Evolutionary conservation across 2,329 filamentous ascomycete genomes (phyloP).

Genomic region (Penicillium nordicum): DNA sequence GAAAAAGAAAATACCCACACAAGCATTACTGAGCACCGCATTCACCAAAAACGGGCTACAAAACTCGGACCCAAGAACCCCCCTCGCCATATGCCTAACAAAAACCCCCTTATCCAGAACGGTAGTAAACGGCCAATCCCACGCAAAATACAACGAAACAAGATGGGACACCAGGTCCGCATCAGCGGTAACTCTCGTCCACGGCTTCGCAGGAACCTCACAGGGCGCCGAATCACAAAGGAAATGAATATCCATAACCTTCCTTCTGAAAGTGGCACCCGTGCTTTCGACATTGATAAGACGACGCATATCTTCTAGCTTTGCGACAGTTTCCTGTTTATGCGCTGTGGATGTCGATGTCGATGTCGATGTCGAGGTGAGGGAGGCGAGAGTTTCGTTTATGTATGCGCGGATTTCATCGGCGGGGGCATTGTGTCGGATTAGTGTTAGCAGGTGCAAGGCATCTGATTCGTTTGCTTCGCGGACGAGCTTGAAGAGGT

Average conservation of each 20-base stretch:
- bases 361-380: not conserved
- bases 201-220: conserved; percentile 50
- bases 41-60: conserved; percentile 88
- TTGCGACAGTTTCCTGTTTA: conserved; percentile 20
- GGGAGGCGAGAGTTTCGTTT: conserved; percentile 24
- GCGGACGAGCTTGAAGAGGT: conserved; percentile 36
- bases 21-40: conserved; percentile 67
- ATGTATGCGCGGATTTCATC: conserved; percentile 39
- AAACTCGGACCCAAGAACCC: conserved; percentile 58
- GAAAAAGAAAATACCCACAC: conserved; percentile 27
- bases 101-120: conserved; percentile 78
- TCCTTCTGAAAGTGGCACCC: conserved; percentile 32
- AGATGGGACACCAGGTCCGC: conserved; percentile 72
- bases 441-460: conserved; percentile 32
- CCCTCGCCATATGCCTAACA: conserved; percentile 49
- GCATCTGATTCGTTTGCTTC: conserved; percentile 31
- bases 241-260: conserved; percentile 43
- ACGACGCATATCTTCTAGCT: conserved; percentile 29
- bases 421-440: conserved; percentile 33
- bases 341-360: not conserved
- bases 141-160: conserved; percentile 88
- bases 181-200: conserved; percentile 78
- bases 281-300: conserved; percentile 32
- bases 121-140: conserved; percentile 84
- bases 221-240: conserved; percentile 37